phyloP scores from a whole-genome alignment of 1,139 yeast species.

The Yamadazyma diddensiae region DNA sequence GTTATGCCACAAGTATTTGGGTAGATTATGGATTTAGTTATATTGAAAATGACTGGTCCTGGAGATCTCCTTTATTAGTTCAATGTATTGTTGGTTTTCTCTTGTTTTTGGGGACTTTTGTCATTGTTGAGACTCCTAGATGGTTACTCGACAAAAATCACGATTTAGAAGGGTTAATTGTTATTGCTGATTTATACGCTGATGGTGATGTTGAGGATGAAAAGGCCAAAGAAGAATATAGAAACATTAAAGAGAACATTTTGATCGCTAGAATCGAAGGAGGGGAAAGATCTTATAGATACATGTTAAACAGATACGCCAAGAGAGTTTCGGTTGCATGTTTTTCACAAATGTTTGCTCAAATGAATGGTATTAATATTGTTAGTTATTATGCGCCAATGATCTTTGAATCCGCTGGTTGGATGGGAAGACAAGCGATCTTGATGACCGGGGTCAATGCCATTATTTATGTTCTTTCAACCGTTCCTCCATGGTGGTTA shows the following conservation, averaged over 20 bases:
- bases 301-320: conserved; percentile 62
- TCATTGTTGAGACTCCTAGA: conserved; percentile 85
- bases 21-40: conserved; percentile 78
- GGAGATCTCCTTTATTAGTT: conserved; percentile 77
- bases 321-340: conserved; percentile 85
- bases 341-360: conserved; percentile 90
- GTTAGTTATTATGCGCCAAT: conserved; percentile 91
- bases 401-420: conserved; percentile 93
- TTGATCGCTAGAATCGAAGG: conserved; percentile 76
- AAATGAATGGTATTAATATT: conserved; percentile 88
- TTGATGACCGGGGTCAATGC: conserved; percentile 93
- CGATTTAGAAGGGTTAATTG: conserved; percentile 76
- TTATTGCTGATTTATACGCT: conserved; percentile 45
- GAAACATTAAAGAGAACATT: conserved; percentile 44
- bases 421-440: conserved; percentile 85
- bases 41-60: conserved; percentile 51
- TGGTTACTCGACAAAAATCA: conserved; percentile 88
- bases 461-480: conserved; percentile 66
- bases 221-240: conserved; percentile 57
- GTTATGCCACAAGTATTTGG: conserved; percentile 88
- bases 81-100: conserved; percentile 76
- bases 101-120: conserved; percentile 66
- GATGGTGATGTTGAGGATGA: conserved; percentile 55
- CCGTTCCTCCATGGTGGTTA: conserved; percentile 88
- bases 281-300: conserved; percentile 57